Percentiles rank a stretch among this genome's conserved stretches.
Evolutionary conservation across 805 yeast genomes (phyloP).

Genomic region (Blastobotrys robertii): DNA sequence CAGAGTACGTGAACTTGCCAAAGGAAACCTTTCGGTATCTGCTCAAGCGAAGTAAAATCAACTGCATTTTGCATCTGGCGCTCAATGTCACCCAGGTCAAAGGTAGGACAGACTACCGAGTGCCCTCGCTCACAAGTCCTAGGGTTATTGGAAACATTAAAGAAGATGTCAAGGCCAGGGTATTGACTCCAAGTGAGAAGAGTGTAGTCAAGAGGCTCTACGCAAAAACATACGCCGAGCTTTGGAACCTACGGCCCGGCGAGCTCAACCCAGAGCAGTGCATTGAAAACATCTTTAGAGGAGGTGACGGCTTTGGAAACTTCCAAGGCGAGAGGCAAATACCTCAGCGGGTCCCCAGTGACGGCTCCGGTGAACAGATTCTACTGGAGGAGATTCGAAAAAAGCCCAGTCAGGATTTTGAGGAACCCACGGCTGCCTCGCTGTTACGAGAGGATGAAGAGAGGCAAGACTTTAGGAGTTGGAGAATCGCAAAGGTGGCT

Average conservation of each 20-base stretch:
- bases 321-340: not conserved
- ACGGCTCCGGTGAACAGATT: too few species aligned
- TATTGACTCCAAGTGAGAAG: too few species aligned
- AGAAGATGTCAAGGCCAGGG: constrained; percentile 17
- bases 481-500: constrained; percentile 4
- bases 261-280: constrained; percentile 61
- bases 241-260: constrained; percentile 51
- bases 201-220: constrained; percentile 26
- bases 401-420: too few species aligned
- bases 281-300: constrained; percentile 62
- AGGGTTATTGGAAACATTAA: constrained; percentile 43
- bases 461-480: constrained; percentile 10
- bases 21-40: constrained; percentile 47
- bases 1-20: constrained; percentile 50
- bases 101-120: constrained; percentile 36
- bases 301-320: constrained; percentile 47
- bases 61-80: constrained; percentile 61
- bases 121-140: constrained; percentile 30
- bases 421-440: too few species aligned
- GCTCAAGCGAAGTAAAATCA: constrained; percentile 69
- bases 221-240: constrained; percentile 44
- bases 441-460: constrained; percentile 10
- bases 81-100: constrained; percentile 39
- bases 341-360: too few species aligned
- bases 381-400: not conserved